A percentile compares a stretch with the other conserved stretches of the same genome.
phyloP scores from a whole-genome alignment of 1,284 basidiomycete species.

The Austroboletus niveus region DNA sequence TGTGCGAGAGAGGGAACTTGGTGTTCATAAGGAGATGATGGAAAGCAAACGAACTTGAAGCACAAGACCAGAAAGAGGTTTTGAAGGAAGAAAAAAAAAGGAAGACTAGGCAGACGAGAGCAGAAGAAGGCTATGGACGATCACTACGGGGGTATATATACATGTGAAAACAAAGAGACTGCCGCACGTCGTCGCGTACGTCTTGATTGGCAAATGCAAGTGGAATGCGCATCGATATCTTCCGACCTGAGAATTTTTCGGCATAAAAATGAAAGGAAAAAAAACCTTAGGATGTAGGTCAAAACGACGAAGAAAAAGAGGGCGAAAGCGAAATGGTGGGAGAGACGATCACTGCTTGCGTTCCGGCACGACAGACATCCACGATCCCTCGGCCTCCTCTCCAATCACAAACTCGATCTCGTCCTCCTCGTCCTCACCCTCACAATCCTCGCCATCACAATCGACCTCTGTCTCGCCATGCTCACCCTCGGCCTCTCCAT shows the following conservation, averaged over 20 bases:
- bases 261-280: constrained; percentile 1
- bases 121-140: not conserved
- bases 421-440: constrained; percentile 52
- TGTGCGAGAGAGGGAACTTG: not conserved
- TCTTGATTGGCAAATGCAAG: too few relatives aligned
- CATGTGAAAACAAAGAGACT: not conserved
- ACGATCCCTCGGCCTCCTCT: constrained; percentile 35
- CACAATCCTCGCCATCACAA: constrained; percentile 27
- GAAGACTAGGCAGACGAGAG: not conserved
- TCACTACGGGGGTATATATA: not conserved
- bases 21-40: not conserved
- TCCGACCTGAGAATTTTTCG: not conserved
- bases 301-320: not conserved
- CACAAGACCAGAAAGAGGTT: not conserved
- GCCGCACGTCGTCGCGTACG: too few relatives aligned
- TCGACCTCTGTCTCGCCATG: constrained; percentile 26
- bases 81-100: too few relatives aligned
- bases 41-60: not conserved
- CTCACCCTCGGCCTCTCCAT: constrained; percentile 19
- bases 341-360: constrained; percentile 24
- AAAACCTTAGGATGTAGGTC: not conserved
- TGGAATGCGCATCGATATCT: not conserved
- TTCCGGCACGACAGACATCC: constrained; percentile 45
- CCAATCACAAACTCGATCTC: constrained; percentile 54
- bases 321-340: too few relatives aligned